Evolutionary conservation across 495 filamentous ascomycete genomes (phyloP), one percentile per base, ranked within the genome.

Genomic region (Aspergillus egyptiacus): DNA sequence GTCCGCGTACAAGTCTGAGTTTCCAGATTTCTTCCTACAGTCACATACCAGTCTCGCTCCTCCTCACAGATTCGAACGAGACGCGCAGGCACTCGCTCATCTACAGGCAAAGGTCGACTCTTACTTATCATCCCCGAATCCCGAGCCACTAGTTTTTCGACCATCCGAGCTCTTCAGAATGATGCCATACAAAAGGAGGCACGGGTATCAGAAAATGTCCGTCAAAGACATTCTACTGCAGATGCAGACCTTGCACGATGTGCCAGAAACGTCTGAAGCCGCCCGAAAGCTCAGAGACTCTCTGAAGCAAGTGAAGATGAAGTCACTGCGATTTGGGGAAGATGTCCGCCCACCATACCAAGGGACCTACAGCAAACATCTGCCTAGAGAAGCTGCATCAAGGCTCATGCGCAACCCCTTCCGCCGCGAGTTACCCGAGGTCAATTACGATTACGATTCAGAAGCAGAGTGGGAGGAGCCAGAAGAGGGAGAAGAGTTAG

Each of bases 371-470:
- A 88, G 87, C 3, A 81, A 72, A 47, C 46, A 67, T 1, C 65
- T 76, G 2, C 69, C 80, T 6, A 58, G 60, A n/a, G 53, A 51
- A 0, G 68, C 77, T 17, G 73, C 83, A 5, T 56, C 60, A 8
- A 81, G 71, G 48, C 59, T 94, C 3, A 80, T 82, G n/a, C 76
- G 85, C 3, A 87, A 84, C 28, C 90, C 93, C 0, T 80, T 82
- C 42, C 61, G 73, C 23, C 78, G 77, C 33, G 66, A 60, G 7
- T 55, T 93, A 6, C 81, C 85, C 3, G 75, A 84, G 3, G 74
- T 82, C n/a, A 74, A 94, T 58, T 97, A 99, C 63, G 90, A 93
- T 52, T 96, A 96, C 57, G 93, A 97, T 59, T 96, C 91, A 0
- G 93, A 99, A 62, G 91, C 85, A 0, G 94, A 96, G 66, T 98